Evolutionary conservation across 192 early-diverging fungal genomes (phyloP).

Genomic region (Phycomyces blakesleeanus): DNA sequence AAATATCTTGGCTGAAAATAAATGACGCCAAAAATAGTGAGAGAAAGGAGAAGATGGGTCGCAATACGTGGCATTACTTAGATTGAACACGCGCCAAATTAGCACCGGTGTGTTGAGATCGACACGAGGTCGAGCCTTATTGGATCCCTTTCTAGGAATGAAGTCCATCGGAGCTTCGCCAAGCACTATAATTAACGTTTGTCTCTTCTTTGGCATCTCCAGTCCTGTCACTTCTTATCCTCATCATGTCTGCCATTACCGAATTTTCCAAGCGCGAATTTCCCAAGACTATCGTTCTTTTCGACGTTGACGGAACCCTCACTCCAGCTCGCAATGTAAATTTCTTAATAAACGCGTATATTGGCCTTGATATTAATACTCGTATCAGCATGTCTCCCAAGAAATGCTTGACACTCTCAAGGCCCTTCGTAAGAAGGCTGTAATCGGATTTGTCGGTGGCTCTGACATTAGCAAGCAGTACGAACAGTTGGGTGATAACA

Average conservation of each 20-base stretch:
- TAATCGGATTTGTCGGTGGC: slow-evolving; percentile 96
- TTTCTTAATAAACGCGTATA: too few relatives aligned
- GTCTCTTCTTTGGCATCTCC: slow-evolving; percentile 5
- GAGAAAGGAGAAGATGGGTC: too few relatives aligned
- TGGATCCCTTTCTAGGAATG: slow-evolving; percentile 1
- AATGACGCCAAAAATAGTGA: too few relatives aligned
- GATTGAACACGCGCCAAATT: too few relatives aligned
- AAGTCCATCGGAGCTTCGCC: background rate
- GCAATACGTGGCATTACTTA: too few relatives aligned
- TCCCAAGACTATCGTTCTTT: slow-evolving; percentile 84
- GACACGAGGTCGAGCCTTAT: slow-evolving; percentile 14
- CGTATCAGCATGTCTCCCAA: slow-evolving; percentile 63
- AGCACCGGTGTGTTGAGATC: slow-evolving; percentile 1
- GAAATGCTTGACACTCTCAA: slow-evolving; percentile 74
- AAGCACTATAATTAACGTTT: background rate
- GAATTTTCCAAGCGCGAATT: slow-evolving; percentile 55
- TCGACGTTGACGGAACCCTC: slow-evolving; percentile 97
- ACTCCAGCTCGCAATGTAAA: slow-evolving; percentile 90
- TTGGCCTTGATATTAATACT: too few relatives aligned
- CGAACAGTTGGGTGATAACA: slow-evolving; percentile 87
- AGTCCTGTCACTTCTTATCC: slow-evolving; percentile 2
- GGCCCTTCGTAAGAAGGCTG: slow-evolving; percentile 82
- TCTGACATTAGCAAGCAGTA: slow-evolving; percentile 91
- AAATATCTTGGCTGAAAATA: too few relatives aligned
- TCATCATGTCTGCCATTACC: slow-evolving; percentile 19